phyloP scores from a whole-genome alignment of 2,329 filamentous ascomycete genomes.

The Stagonosporopsis cucurbitacearum region DNA sequence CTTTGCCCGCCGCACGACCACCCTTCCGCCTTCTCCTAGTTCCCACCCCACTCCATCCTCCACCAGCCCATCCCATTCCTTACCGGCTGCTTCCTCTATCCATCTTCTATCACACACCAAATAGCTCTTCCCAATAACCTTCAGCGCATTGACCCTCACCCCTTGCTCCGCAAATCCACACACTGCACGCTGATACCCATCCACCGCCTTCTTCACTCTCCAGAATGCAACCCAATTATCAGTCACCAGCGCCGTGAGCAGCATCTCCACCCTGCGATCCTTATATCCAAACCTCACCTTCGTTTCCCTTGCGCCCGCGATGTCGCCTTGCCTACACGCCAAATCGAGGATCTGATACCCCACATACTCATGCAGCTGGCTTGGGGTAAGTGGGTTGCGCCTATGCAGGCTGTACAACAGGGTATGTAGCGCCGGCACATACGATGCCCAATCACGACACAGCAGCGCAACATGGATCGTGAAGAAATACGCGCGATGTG shows the following conservation, averaged over 20 bases:
- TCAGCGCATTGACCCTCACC: conserved; percentile 78
- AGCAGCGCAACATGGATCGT: conserved; percentile 85
- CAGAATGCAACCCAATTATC: conserved; percentile 86
- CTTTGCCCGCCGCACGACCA: conserved; percentile 75
- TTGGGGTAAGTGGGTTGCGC: conserved; percentile 68
- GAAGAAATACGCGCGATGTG: conserved; percentile 89
- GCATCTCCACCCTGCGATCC: conserved; percentile 71
- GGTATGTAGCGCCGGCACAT: conserved; percentile 84
- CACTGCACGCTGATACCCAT: conserved; percentile 79
- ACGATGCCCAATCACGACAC: conserved; percentile 82
- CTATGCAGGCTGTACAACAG: conserved; percentile 76
- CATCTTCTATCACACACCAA: conserved; percentile 70
- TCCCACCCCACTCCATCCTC: conserved; percentile 85
- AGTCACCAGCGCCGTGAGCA: conserved; percentile 73
- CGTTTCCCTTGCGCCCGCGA: conserved; percentile 74
- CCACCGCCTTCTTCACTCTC: conserved; percentile 71
- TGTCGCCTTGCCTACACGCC: conserved; percentile 79
- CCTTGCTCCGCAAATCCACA: conserved; percentile 81
- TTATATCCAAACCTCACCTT: conserved; percentile 66
- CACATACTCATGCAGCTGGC: conserved; percentile 80
- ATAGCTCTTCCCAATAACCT: conserved; percentile 86
- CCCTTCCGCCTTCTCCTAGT: conserved; percentile 68
- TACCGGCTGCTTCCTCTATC: conserved; percentile 71
- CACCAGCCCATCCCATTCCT: conserved; percentile 75
- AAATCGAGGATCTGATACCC: conserved; percentile 86